These are phyloP conservation scores for Beverwykella pulmonaria DNA, from an alignment of 495 filamentous ascomycete genomes.

Conservation along the genomic window DNA sequence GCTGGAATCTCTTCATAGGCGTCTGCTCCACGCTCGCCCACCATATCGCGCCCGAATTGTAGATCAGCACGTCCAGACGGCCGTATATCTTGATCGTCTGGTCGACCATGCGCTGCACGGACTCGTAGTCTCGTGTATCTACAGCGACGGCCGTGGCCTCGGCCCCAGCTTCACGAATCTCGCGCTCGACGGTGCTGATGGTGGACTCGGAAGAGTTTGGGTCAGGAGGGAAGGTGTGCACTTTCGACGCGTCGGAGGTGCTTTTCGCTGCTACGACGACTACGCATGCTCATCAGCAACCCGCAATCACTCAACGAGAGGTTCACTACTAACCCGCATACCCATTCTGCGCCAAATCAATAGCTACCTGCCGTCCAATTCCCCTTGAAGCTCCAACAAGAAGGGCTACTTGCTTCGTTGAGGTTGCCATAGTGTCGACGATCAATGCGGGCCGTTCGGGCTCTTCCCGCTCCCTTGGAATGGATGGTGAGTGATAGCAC, in stretches of 20 bases:
- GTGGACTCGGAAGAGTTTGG: constrained; percentile 80
- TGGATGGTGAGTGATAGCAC: background rate
- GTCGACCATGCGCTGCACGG: constrained; percentile 64
- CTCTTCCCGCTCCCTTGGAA: background rate
- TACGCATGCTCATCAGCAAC: constrained; percentile 41
- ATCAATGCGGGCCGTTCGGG: background rate
- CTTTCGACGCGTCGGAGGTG: constrained; percentile 62
- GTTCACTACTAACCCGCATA: constrained; percentile 62
- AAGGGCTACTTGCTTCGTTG: constrained; percentile 59
- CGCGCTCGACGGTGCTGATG: constrained; percentile 79
- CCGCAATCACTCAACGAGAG: background rate
- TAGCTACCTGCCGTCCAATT: constrained; percentile 77
- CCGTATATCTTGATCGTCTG: constrained; percentile 62
- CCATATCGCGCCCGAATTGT: constrained; percentile 87
- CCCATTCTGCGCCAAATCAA: constrained; percentile 70
- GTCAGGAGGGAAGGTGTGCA: constrained; percentile 71
- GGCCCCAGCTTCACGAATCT: constrained; percentile 70
- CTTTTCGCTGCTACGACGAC: constrained; percentile 84
- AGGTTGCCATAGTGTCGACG: constrained; percentile 34
- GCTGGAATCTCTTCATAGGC: constrained; percentile 74
- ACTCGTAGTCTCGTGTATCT: constrained; percentile 66
- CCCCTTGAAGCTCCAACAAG: constrained; percentile 75
- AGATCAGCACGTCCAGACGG: constrained; percentile 72
- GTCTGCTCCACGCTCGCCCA: constrained; percentile 77
- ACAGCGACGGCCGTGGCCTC: constrained; percentile 67